Percentiles rank a stretch among this genome's conserved stretches.
Conservation (phyloP, 495 filamentous ascomycete genomes). For the Xylaria acuta region DNA sequence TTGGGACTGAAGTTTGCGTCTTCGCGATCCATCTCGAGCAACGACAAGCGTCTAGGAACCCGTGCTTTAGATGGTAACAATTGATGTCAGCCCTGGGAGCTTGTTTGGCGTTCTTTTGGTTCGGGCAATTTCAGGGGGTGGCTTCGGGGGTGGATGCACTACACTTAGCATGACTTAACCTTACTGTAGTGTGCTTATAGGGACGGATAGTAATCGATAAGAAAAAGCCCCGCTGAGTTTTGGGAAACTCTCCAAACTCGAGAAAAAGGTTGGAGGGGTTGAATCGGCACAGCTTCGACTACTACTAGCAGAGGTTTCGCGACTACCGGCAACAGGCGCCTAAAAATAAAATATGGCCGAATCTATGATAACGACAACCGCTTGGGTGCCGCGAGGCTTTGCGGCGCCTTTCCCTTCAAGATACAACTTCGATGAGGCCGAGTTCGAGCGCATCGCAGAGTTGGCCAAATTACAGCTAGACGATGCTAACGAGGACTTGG, state of each 20-base stretch:
- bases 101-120: conserved; percentile 6
- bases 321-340: not conserved
- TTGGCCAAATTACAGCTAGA: conserved; percentile 91
- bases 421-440: conserved; percentile 90
- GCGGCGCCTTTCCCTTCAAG: conserved; percentile 89
- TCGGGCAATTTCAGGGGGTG: not conserved
- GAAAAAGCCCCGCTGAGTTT: conserved; percentile 39
- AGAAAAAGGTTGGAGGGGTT: conserved; percentile 40
- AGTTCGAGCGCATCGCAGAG: conserved; percentile 87
- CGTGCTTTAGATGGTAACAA: not conserved
- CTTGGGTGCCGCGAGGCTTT: conserved; percentile 94
- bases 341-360: conserved; percentile 34
- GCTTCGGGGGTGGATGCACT: not conserved
- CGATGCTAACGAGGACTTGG: conserved; percentile 86
- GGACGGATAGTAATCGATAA: conserved; percentile 37
- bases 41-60: not conserved
- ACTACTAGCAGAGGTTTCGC: not conserved
- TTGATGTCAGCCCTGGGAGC: not conserved
- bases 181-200: conserved; percentile 10
- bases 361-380: conserved; percentile 89
- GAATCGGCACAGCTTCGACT: conserved; percentile 10
- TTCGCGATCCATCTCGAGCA: conserved; percentile 43
- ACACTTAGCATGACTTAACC: not conserved
- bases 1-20: conserved; percentile 62
- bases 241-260: conserved; percentile 22